Evolutionary conservation across 495 filamentous ascomycete genomes (phyloP), one percentile per base, ranked within the genome.

Genomic region (Tuber melanosporum): DNA sequence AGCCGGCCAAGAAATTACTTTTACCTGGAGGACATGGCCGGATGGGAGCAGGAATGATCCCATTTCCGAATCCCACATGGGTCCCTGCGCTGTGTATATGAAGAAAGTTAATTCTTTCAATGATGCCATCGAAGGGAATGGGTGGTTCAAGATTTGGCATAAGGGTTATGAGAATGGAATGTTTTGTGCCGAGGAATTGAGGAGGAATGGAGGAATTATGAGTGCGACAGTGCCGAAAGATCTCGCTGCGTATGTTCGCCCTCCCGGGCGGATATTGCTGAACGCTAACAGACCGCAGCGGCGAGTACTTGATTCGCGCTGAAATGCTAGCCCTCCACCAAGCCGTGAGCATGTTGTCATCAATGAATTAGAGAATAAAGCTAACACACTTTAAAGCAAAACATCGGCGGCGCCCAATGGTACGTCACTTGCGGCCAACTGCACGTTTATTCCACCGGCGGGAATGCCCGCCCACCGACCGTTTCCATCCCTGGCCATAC

Each of bases 101-200:
- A 94, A 94, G 85, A 86, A 80, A 41, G 73, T 82, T 22, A 46
- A 49, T 71, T 69, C 70, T 19, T 76, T 80, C 32, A n/a, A 6
- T 39, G 74, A 85, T 71, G 57, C 78, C 10, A 87, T 87, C 44
- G 82, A 86, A 43, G 92, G 92, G 7, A 84, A 84, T 75, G 92
- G 92, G 36, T 95, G 92, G 92, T 92, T 95, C 86, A 94, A 94
- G 86, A 90, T 95, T 83, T 92, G 85, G 85, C 86, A 91, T 70
- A 87, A 90, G 46, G 91, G 90, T 71, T 92, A 91, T 81, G 87
- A 91, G 80, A 76, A 85, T 71, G 85, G 85, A 4, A 85, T 88
- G 75, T 93, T 91, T 89, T 92, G 92, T 78, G 91, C 91, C 1
- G 87, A 92, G 77, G 89, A 88, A 70, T 80, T 94, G 69, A 91